Evolutionary conservation across 2,329 filamentous ascomycete species (phyloP), one percentile per base, ranked within the genome.

Genomic region (Xylariaceae sp.): DNA sequence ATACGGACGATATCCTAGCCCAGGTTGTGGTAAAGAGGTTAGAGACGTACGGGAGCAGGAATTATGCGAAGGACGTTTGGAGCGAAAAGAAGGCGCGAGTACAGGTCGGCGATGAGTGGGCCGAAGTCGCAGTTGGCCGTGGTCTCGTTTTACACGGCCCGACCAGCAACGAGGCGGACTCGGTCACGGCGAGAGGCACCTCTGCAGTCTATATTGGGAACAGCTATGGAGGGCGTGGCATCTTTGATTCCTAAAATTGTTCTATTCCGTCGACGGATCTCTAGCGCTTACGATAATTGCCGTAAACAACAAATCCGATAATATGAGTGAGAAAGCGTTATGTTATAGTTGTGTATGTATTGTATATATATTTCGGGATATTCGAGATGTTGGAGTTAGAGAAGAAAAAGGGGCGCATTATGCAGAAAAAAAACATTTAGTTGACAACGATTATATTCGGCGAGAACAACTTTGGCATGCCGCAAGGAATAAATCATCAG

Each of bases 51-150:
- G 33, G 21, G 22, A 22, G 5, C 5, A 19, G 23, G 12, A 52
- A 52, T 23, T 44, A 35, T 40, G 37, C 23, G 19, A 36, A 21
- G 21, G 21, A 32, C 3, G n/a, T 48, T 37, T 19, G 22, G 8
- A 36, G 7, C 8, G 29, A 51, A 22, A 42, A 36, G 11, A 19
- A 20, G 6, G 39, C 35, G 19, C 29, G 40, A 33, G 45, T 51
- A 25, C 46, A 36, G 17, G 19, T 49, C 14, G 49, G 49, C 6
- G 40, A 49, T 38, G 37, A 46, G 44, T 51, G 42, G 45, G 17
- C 37, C 6, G 22, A 25, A 3, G 29, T n/a, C 2, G 42, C 23
- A 22, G 36, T 45, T 14, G 19, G 37, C 14, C 16, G n/a, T 35
- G 10, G 20, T 6, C 4, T 21, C 3, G 22, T 20, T 34, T 10